phyloP scores from a whole-genome alignment of 2,329 filamentous ascomycete species.

The Calcarisporium arbuscula region DNA sequence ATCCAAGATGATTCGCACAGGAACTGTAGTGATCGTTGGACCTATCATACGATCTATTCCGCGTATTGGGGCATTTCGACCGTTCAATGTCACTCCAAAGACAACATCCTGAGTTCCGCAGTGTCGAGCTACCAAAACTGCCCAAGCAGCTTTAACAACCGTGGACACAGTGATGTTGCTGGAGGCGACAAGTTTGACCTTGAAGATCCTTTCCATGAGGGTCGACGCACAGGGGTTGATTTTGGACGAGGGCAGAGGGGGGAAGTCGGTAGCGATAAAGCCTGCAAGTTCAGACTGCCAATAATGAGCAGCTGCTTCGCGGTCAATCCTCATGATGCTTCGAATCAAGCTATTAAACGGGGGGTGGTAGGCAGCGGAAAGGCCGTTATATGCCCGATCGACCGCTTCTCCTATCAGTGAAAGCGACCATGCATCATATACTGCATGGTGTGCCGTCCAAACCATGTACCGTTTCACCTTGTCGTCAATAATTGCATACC shows the following conservation, averaged over 20 bases:
- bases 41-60: constrained; percentile 4
- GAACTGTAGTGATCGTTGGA: constrained; percentile 3
- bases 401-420: constrained; percentile 22
- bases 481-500: background rate
- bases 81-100: constrained; percentile 1
- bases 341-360: background rate
- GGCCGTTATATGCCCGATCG: constrained; percentile 12
- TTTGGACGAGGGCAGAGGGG: background rate
- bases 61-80: background rate
- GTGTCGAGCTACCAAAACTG: background rate
- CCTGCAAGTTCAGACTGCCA: constrained; percentile 1
- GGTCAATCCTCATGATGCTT: background rate
- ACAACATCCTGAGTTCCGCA: constrained; percentile 1
- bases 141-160: background rate
- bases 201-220: background rate
- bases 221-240: background rate
- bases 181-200: background rate
- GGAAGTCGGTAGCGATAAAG: background rate
- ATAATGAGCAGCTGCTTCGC: background rate
- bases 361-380: background rate
- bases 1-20: no score
- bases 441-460: constrained; percentile 31
- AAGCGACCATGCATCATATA: constrained; percentile 30
- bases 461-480: constrained; percentile 15
- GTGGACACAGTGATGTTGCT: background rate